Evolutionary conservation across 345 rosid genomes (phyloP), one percentile per base, ranked within the genome.

Genomic region (Erucastrum elatum): DNA sequence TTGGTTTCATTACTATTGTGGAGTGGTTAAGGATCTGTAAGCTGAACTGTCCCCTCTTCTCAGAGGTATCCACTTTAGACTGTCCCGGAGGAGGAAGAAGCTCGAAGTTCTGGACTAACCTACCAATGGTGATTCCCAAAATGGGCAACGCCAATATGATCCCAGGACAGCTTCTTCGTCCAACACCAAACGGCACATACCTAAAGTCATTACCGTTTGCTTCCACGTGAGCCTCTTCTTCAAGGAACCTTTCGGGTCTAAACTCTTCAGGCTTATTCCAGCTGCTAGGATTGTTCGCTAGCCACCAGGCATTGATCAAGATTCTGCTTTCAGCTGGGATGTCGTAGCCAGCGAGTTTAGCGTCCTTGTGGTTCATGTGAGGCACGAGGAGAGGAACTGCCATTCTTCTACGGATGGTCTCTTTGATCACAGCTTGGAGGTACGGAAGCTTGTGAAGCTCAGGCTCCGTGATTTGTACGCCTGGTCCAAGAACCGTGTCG

Each of bases 121-220:
- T 93, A 1, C 99, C 99, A 27, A 95, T 58, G 11, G 98, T 93
- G 51, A 95, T 87, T 6, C 96, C 98, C 41, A 95, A 85, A 78
- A 95, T 95, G 4, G 99, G 99, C 80, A 95, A 72, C 1, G 99
- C 99, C 39, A 95, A 89, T 35, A 95, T 91, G 44, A 95, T 95
- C 60, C 99, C 99, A 0, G 99, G 99, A 84, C 99, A 95, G 80
- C 99, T 95, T 80, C 99, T 88, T 64, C 99, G 86, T n/a, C 99
- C 99, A 1, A 87, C 99, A 10, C 99, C 99, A 5, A 95, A 95
- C 0, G 99, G 99, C 8, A 95, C 92, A 82, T 87, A 95, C 72
- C 92, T 86, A 82, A 89, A 93, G 79, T 95, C 99, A 30, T 95
- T 95, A 11, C 99, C 99, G n/a, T 81, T 95, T 0, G 99, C 92